Conservation (phyloP, 805 yeast species). For the Lachancea meyersii region DNA sequence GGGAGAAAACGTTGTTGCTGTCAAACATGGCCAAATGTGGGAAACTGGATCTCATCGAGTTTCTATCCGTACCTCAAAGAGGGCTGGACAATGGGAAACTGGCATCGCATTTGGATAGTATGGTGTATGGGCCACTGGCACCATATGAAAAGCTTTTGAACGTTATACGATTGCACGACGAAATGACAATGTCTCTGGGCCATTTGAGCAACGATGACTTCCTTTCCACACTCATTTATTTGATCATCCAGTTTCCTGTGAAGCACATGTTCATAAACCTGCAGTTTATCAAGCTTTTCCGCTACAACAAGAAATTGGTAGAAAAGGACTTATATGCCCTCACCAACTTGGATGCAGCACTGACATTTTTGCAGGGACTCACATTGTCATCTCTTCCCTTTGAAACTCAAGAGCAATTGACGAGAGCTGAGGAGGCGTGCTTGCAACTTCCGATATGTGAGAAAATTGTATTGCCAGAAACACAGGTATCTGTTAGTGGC, state of each 20-base stretch:
- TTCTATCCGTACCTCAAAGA: slow-evolving; percentile 17
- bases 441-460: slow-evolving; percentile 20
- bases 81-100: slow-evolving; percentile 13
- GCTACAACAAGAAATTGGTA: slow-evolving; percentile 29
- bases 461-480: slow-evolving; percentile 18
- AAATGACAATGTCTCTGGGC: slow-evolving; percentile 19
- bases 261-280: slow-evolving; percentile 24
- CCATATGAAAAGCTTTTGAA: slow-evolving; percentile 28
- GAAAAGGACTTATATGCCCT: slow-evolving; percentile 31
- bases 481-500: neutral
- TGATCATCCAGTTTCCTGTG: slow-evolving; percentile 21
- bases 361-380: slow-evolving; percentile 30
- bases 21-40: slow-evolving; percentile 18
- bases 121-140: slow-evolving; percentile 22
- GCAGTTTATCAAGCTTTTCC: slow-evolving; percentile 29
- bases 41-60: slow-evolving; percentile 21
- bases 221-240: slow-evolving; percentile 27
- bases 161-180: slow-evolving; percentile 25
- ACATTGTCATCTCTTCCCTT: slow-evolving; percentile 16
- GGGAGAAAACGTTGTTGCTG: slow-evolving; percentile 21
- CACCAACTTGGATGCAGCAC: slow-evolving; percentile 32
- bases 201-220: slow-evolving; percentile 31
- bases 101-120: slow-evolving; percentile 14
- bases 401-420: slow-evolving; percentile 15
- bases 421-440: slow-evolving; percentile 12